These are phyloP conservation scores for Suillus placidus DNA, from an alignment of 768 basidiomycete genomes.

Conservation along the genomic window DNA sequence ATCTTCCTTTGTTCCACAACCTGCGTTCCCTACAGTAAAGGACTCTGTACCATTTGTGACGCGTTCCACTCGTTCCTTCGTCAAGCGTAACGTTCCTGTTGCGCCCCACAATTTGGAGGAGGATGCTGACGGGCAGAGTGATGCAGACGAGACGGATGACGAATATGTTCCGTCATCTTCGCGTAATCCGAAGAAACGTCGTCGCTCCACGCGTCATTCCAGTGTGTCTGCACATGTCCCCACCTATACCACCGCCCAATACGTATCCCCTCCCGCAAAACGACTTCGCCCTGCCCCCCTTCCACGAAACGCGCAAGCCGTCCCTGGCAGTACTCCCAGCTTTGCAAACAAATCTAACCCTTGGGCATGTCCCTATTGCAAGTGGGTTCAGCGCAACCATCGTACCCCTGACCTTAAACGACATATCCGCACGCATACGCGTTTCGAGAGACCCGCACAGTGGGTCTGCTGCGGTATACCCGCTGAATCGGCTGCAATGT, in stretches of 20 bases:
- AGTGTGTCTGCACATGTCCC: not conserved
- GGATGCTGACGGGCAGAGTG: constrained; percentile 40
- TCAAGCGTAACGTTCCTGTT: constrained; percentile 5
- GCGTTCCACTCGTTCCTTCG: constrained; percentile 21
- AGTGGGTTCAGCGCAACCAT: constrained; percentile 49
- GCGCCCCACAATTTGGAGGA: constrained; percentile 22
- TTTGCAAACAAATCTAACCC: constrained; percentile 35
- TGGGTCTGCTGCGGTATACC: constrained; percentile 44
- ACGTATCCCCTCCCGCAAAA: constrained; percentile 17
- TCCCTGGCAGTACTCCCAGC: constrained; percentile 20
- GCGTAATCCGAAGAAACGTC: constrained; percentile 38
- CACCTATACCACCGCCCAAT: constrained; percentile 6
- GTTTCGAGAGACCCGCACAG: constrained; percentile 36
- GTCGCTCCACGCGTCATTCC: constrained; percentile 20
- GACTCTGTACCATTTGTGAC: constrained; percentile 9
- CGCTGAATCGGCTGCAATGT: constrained; percentile 25
- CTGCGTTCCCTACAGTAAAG: constrained; percentile 7
- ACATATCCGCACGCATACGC: constrained; percentile 57
- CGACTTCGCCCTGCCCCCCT: constrained; percentile 38
- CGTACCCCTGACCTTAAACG: constrained; percentile 63
- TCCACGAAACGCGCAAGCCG: constrained; percentile 51
- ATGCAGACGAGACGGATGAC: constrained; percentile 44
- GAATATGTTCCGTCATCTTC: constrained; percentile 47
- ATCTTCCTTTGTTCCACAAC: not conserved
- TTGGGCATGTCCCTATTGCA: constrained; percentile 50